phyloP scores from a whole-genome alignment of 2,329 filamentous ascomycete genomes.

The Colletotrichum tofieldiae region DNA sequence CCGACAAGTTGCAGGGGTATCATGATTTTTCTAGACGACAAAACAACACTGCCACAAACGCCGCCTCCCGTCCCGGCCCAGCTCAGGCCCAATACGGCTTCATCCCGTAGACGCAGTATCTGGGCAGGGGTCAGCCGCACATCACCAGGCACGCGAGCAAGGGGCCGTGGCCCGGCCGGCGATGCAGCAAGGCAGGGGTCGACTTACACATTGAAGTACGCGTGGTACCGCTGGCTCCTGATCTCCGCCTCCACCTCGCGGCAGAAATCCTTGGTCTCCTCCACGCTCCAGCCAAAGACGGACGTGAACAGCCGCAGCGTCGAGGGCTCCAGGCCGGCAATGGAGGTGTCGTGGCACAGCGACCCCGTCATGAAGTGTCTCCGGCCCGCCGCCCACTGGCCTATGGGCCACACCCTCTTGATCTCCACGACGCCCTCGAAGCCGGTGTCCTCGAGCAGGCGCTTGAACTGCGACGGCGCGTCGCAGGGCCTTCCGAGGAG shows the following conservation, averaged over 20 bases:
- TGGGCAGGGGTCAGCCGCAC: not conserved
- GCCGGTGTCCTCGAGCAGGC: constrained; percentile 66
- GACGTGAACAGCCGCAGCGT: constrained; percentile 53
- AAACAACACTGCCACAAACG: not conserved
- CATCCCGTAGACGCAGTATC: constrained; percentile 13
- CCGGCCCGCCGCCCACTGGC: constrained; percentile 68
- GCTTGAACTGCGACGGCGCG: constrained; percentile 44
- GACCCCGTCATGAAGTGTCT: constrained; percentile 51
- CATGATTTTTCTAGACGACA: not conserved
- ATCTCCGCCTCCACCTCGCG: constrained; percentile 50
- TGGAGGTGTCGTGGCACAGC: constrained; percentile 23
- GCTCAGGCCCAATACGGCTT: constrained; percentile 3
- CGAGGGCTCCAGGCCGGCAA: constrained; percentile 49
- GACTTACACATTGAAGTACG: constrained; percentile 55
- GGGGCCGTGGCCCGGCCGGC: not conserved
- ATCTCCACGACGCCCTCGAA: constrained; percentile 67
- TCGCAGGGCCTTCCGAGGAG: constrained; percentile 34
- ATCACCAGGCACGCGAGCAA: not conserved
- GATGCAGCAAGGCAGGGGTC: too few species aligned
- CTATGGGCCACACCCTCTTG: constrained; percentile 65
- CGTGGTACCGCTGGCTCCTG: constrained; percentile 49
- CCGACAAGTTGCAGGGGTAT: not conserved
- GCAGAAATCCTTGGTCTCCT: constrained; percentile 49
- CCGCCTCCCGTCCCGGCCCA: not conserved
- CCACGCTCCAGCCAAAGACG: constrained; percentile 50